phyloP scores from a whole-genome alignment of 2,329 filamentous ascomycete genomes.

The Cyclaneusma minus region DNA sequence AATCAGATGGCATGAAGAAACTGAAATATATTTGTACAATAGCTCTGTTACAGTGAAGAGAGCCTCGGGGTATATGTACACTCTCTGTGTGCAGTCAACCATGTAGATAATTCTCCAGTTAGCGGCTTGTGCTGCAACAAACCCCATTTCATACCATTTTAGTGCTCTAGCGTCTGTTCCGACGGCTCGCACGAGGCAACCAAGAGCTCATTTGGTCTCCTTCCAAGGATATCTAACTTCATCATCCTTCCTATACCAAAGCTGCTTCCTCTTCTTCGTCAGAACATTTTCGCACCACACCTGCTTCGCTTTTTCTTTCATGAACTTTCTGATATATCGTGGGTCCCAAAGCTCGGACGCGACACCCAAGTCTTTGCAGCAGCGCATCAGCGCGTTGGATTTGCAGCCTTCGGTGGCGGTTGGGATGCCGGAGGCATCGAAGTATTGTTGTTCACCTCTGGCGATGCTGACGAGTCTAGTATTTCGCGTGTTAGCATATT shows the following conservation, averaged over 20 bases:
- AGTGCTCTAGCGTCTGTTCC: too few species aligned
- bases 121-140: too few species aligned
- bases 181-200: too few species aligned
- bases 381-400: slow-evolving; percentile 93
- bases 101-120: too few species aligned
- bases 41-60: too few species aligned
- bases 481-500: neutral
- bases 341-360: slow-evolving; percentile 96
- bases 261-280: slow-evolving; percentile 79
- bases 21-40: too few species aligned
- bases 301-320: slow-evolving; percentile 59
- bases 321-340: slow-evolving; percentile 71
- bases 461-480: slow-evolving; percentile 84
- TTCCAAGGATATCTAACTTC: slow-evolving; percentile 49
- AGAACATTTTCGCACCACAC: slow-evolving; percentile 76
- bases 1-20: too few species aligned
- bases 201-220: slow-evolving; percentile 22
- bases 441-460: slow-evolving; percentile 89
- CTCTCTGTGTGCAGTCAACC: too few species aligned
- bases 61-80: too few species aligned
- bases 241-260: slow-evolving; percentile 77
- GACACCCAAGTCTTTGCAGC: slow-evolving; percentile 94
- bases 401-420: slow-evolving; percentile 95
- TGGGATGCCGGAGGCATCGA: slow-evolving; percentile 75
- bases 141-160: too few species aligned